Conservation (phyloP, 2,329 filamentous ascomycete species). For the Colletotrichum sp. region DNA sequence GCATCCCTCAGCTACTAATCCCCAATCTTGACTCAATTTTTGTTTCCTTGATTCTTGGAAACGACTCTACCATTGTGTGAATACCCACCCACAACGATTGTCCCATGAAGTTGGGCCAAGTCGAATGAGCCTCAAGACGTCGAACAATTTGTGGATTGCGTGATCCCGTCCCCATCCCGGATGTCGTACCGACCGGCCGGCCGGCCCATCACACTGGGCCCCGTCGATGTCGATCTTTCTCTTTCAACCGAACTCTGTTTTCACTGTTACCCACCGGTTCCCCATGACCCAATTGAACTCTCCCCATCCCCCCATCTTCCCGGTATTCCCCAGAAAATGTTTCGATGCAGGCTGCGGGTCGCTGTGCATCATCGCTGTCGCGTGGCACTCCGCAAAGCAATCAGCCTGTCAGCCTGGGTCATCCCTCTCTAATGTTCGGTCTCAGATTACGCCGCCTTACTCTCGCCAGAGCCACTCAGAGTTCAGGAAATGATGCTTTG, state of each 20-base stretch:
- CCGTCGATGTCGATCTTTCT: constrained; percentile 2
- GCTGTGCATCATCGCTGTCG: not conserved
- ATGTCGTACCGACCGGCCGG: not conserved
- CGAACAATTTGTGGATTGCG: not conserved
- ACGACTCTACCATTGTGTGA: accelerated
- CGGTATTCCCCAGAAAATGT: constrained; percentile 2
- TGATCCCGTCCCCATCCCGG: not conserved
- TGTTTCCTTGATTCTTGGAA: not conserved
- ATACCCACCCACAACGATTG: not conserved
- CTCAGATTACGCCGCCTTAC: not conserved
- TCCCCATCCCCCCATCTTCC: not conserved
- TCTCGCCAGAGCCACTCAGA: too few relatives aligned
- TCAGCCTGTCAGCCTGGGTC: not conserved
- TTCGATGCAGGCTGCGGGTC: not conserved
- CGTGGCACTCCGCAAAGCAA: not conserved
- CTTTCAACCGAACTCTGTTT: not conserved
- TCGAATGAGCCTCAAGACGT: not conserved
- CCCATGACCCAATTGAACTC: not conserved
- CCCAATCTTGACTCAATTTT: not conserved
- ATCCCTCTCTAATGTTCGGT: not conserved
- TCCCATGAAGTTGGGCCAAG: not conserved
- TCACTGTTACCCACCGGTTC: not conserved
- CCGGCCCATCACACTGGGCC: not conserved
- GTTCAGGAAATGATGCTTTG: not conserved
- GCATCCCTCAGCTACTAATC: not conserved